Percentiles rank a stretch among this genome's conserved stretches.
Evolutionary conservation across 1,284 basidiomycete genomes (phyloP).

Genomic region (Pulveroboletus sp.): DNA sequence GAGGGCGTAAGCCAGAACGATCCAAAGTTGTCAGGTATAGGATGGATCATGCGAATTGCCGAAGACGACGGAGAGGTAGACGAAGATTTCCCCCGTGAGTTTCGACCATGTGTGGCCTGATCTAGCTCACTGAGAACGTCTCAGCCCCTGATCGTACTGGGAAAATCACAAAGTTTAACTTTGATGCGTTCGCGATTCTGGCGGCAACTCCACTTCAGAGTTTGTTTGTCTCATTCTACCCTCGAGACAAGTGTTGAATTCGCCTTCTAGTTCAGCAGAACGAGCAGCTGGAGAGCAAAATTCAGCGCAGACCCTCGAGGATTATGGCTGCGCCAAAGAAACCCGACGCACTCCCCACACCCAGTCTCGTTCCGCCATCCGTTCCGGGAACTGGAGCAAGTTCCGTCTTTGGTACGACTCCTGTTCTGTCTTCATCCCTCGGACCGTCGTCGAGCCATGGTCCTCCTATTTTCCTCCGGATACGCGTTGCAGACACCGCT

Average conservation of each 20-base stretch:
- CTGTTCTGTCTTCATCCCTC: conserved; percentile 60
- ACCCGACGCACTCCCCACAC: conserved; percentile 31
- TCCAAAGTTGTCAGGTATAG: conserved; percentile 72
- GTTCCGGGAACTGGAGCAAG: conserved; percentile 25
- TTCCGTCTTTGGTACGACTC: conserved; percentile 45
- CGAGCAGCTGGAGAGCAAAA: conserved; percentile 70
- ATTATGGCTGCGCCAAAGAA: conserved; percentile 66
- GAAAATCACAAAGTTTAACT: conserved; percentile 86
- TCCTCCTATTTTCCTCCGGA: conserved; percentile 78
- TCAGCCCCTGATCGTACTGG: conserved; percentile 87
- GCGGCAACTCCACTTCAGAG: conserved; percentile 76
- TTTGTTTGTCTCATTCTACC: conserved; percentile 38
- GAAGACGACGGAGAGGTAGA: conserved; percentile 98
- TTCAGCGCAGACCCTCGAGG: conserved; percentile 74
- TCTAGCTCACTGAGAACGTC: conserved; percentile 8
- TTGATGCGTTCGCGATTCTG: conserved; percentile 88
- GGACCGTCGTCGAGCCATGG: conserved; percentile 70
- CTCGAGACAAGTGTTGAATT: neutral
- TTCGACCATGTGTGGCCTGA: neutral
- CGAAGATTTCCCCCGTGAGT: conserved; percentile 93
- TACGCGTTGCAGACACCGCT: conserved; percentile 74
- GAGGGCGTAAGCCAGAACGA: conserved; percentile 59
- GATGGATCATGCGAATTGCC: conserved; percentile 94
- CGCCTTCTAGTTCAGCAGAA: conserved; percentile 76
- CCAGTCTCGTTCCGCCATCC: conserved; percentile 29